These are phyloP conservation scores for Scutellaria baicalensis DNA, from an alignment of 257 asterid species.

Conservation along the genomic window DNA sequence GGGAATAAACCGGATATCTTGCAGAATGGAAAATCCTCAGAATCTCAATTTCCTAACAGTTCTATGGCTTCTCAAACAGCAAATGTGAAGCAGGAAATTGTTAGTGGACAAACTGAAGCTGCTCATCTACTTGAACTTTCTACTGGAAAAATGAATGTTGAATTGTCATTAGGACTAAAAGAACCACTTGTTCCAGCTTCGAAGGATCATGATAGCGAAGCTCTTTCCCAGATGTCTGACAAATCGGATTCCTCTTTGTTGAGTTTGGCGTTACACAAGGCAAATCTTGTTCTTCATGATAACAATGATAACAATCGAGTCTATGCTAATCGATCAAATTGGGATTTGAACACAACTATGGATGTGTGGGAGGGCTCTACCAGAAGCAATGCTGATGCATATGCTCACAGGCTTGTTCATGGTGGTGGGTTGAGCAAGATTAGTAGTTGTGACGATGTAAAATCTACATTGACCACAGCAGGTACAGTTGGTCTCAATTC, in stretches of 20 bases:
- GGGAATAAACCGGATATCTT: slow-evolving; percentile 17
- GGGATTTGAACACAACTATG: slow-evolving; percentile 91
- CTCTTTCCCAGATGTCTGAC: slow-evolving; percentile 12
- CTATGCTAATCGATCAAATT: slow-evolving; percentile 49
- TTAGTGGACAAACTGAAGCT: slow-evolving; percentile 26
- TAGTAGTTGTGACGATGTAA: not conserved
- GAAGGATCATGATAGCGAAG: slow-evolving; percentile 17
- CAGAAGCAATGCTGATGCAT: slow-evolving; percentile 24
- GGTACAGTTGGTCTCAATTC: slow-evolving; percentile 16
- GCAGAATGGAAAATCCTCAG: slow-evolving; percentile 20
- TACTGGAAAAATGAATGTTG: slow-evolving; percentile 25
- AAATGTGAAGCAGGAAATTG: slow-evolving; percentile 36
- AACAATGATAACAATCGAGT: slow-evolving; percentile 19
- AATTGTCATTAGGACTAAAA: slow-evolving; percentile 37
- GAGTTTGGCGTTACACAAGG: slow-evolving; percentile 39
- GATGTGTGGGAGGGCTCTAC: slow-evolving; percentile 78
- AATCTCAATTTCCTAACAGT: slow-evolving; percentile 13
- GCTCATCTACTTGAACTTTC: slow-evolving; percentile 21
- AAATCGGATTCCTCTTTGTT: slow-evolving; percentile 38
- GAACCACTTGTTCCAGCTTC: slow-evolving; percentile 19
- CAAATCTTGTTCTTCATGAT: slow-evolving; percentile 13
- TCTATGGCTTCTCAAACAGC: slow-evolving; percentile 1
- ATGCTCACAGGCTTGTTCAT: slow-evolving; percentile 18
- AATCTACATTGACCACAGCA: slow-evolving; percentile 23
- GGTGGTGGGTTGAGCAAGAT: slow-evolving; percentile 20